Evolutionary conservation across 495 filamentous ascomycete species (phyloP), one percentile per base, ranked within the genome.

Genomic region (Saxophila tyrrhenica): DNA sequence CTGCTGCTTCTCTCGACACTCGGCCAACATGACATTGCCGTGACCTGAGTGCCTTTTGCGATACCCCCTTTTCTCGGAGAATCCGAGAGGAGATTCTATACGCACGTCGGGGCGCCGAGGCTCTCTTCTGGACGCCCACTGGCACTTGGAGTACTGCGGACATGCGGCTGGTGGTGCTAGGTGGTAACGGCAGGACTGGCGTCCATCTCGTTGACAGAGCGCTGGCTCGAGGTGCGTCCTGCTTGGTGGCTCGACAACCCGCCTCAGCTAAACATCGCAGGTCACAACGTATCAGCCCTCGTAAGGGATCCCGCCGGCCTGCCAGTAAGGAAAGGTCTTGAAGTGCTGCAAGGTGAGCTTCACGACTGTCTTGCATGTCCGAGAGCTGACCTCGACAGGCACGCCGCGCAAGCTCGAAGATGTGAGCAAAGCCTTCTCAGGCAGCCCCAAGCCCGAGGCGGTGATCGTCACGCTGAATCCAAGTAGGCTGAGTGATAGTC

Each of bases 141-240:
- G n/a, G n/a, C n/a, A n/a, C n/a, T n/a, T n/a, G n/a, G n/a, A n/a
- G n/a, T n/a, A n/a, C n/a, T n/a, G n/a, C n/a, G n/a, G n/a, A n/a
- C n/a, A 75, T 72, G 71, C 71, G 65, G 39, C 57, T 73, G 55
- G 62, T 74, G 39, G 42, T 73, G 54, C 55, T 71, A 50, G 72
- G 72, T 29, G 73, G 67, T 43, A 73, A 54, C 50, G 71, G 72
- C 54, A 64, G 67, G 52, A 74, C 69, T 39, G 72, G 72, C 54
- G 52, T 61, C 42, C 61, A 70, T 39, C 65, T 70, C 43, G 59
- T 75, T 48, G 60, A 70, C 50, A 65, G 71, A 63, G 67, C 69
- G 25, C 61, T 72, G 24, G 42, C 63, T 16, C 65, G 66, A 48
- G 63, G 63, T 61, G 19, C 47, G 24, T 15, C 39, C 1, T 2